Base-by-base conservation (phyloP, 2,329 filamentous ascomycete species). In the Sphaceloma murrayae region DNA sequence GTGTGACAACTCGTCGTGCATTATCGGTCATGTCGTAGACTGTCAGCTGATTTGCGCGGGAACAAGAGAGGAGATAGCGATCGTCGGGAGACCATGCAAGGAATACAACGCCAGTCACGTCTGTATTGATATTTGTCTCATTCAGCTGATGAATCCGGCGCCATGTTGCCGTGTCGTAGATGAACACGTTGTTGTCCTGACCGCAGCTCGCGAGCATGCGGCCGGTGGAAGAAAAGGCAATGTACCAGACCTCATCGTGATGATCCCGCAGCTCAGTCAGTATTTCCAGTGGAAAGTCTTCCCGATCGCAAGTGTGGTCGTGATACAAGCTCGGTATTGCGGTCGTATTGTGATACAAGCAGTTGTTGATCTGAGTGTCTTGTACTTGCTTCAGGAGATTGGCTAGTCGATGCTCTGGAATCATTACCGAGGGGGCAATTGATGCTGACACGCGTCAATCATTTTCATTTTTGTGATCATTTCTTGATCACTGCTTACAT, bases 381-480 rank as follows among this genome's bases (percentile, higher is more conserved):
- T 95, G 94, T 27, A 94, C 79, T 52, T 93, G 80, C 46, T 88
- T 74, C 43, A 98, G 68, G 11, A 98, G 69, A 24, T 79, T 74
- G 1, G 86, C 85, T 33, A 98, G 70, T 5, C 91, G 80, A 60
- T 91, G 85, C 57, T 94, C 85, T 1, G 91, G 91, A 45, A 98
- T 82, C 88, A 98, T 96, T 33, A 94, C 85, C 3, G 87, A 91
- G 0, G 91, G 89, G 1, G 91, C 94, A 60, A 98, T 94, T 46
- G 78, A 94, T 68, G 74, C 84, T 89, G 53, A n/a, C n/a, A n/a
- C n/a, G n/a, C n/a, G n/a, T n/a, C n/a, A n/a, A n/a, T n/a, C n/a
- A n/a, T n/a, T n/a, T n/a, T n/a, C n/a, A n/a, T n/a, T n/a, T n/a
- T n/a, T n/a, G n/a, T n/a, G n/a, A n/a, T n/a, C n/a, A n/a, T n/a